A percentile compares a stretch with the other conserved stretches of the same genome.
These are phyloP conservation scores for Kandelia obovata DNA, from an alignment of 345 rosid species.

Conservation along the genomic window DNA sequence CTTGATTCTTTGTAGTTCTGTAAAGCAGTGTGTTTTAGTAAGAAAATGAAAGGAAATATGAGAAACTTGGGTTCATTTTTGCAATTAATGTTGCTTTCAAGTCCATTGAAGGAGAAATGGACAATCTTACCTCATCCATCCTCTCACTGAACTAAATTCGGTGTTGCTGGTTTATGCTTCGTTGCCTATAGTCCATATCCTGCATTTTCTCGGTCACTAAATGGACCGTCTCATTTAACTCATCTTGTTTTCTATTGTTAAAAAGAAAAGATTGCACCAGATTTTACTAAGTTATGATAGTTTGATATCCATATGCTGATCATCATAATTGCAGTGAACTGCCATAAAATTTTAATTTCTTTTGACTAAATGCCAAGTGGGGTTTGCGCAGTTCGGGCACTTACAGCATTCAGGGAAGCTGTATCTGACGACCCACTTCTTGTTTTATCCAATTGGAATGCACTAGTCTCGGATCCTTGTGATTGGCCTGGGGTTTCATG, in stretches of 20 bases:
- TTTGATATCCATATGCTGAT: not conserved
- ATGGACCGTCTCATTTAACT: slow-evolving; percentile 3
- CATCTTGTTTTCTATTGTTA: slow-evolving; percentile 3
- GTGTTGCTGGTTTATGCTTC: not conserved
- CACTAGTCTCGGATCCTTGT: slow-evolving; percentile 80
- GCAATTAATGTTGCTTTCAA: no score
- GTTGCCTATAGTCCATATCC: not conserved
- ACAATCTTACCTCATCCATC: not conserved
- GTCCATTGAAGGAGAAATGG: not conserved
- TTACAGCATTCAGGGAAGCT: slow-evolving; percentile 74
- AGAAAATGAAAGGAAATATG: slow-evolving; percentile 15
- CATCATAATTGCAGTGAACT: not conserved
- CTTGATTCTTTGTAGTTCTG: slow-evolving; percentile 33
- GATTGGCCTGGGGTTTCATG: slow-evolving; percentile 74
- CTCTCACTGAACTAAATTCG: slow-evolving; percentile 1
- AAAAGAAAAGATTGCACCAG: not conserved
- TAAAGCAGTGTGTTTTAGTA: slow-evolving; percentile 22
- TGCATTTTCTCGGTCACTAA: slow-evolving; percentile 14
- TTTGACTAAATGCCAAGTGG: slow-evolving; percentile 23
- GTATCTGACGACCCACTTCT: slow-evolving; percentile 77
- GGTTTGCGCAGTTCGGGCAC: slow-evolving; percentile 55
- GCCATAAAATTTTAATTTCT: not conserved
- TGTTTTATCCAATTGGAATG: slow-evolving; percentile 81
- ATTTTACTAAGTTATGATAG: slow-evolving; percentile 1
- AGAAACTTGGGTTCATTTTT: slow-evolving; percentile 7